Evolutionary conservation across 257 asterid species (phyloP), one percentile per base, ranked within the genome.

Genomic region (Lavandula angustifolia): DNA sequence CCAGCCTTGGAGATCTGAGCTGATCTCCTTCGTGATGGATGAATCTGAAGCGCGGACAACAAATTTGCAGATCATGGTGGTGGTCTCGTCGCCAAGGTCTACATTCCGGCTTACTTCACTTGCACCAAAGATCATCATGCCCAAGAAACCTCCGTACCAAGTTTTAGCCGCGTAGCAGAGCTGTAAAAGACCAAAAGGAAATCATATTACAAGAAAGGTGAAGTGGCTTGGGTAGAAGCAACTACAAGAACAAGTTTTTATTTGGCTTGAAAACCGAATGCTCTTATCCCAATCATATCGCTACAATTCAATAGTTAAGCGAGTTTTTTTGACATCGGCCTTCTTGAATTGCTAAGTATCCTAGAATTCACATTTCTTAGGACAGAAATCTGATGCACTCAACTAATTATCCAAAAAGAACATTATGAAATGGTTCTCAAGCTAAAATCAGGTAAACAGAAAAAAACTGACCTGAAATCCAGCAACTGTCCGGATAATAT

Each of bases 61-160:
- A 40, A 91, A 78, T 79, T 91, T 91, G 81, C 98, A 91, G 37
- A 88, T 86, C 98, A 91, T 91, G 71, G 96, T 91, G 48, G 98
- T 88, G 8, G 96, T 91, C 66, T 91, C 98, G 6, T 91, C 98
- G 0, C 98, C 98, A 46, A 91, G 88, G 85, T 91, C 96, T 46
- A 91, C 95, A n/a, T 91, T 88, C 80, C 98, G 76, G 85, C 98
- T 91, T 67, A 91, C 98, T 80, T 91, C 98, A 69, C 98, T 91
- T 17, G 96, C 89, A 44, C 96, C 98, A 62, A 91, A 91, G 3
- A 91, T 81, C 98, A 91, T 91, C 98, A 91, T 81, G 33, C 98
- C 98, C 22, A 91, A 74, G 48, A 91, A 91, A 32, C 96, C 98
- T 65, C 98, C 96, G 9, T 86, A 83, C 96, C 98, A 91, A 7